Percentiles rank a stretch among this genome's conserved stretches.
phyloP scores from a whole-genome alignment of 345 rosid genomes.

The Syzygium grande region DNA sequence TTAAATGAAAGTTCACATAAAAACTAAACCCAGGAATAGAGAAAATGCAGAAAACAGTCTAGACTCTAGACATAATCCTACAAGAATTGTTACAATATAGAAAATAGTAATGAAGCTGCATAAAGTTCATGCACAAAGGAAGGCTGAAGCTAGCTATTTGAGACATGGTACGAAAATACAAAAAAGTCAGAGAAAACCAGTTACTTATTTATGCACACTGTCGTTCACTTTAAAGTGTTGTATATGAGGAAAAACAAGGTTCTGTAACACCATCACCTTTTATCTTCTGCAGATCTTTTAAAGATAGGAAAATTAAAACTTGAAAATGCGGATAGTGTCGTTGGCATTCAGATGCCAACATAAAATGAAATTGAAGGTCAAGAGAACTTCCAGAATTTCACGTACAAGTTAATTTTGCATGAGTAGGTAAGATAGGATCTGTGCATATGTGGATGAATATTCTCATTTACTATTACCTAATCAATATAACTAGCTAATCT shows the following conservation, averaged over 20 bases:
- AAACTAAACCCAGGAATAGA: neutral
- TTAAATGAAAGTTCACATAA: neutral
- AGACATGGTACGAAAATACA: neutral
- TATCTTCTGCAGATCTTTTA: neutral
- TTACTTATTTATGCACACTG: neutral
- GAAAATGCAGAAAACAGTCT: neutral
- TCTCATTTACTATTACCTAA: neutral
- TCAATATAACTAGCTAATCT: neutral
- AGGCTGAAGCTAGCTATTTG: neutral
- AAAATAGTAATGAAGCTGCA: neutral
- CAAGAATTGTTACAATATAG: neutral
- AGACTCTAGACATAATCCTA: neutral
- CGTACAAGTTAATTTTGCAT: neutral
- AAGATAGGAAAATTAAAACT: neutral
- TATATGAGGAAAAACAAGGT: neutral
- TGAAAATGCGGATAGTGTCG: neutral
- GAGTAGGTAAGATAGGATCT: neutral
- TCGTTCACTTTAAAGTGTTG: neutral
- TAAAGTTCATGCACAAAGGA: neutral
- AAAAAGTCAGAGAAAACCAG: neutral
- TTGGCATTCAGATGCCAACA: neutral
- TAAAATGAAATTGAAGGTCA: neutral
- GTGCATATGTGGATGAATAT: neutral
- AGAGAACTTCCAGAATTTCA: neutral
- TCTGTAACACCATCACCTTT: neutral